Base-by-base conservation (phyloP, 352 stramenopile genomes). In the Phytophthora rubi region DNA sequence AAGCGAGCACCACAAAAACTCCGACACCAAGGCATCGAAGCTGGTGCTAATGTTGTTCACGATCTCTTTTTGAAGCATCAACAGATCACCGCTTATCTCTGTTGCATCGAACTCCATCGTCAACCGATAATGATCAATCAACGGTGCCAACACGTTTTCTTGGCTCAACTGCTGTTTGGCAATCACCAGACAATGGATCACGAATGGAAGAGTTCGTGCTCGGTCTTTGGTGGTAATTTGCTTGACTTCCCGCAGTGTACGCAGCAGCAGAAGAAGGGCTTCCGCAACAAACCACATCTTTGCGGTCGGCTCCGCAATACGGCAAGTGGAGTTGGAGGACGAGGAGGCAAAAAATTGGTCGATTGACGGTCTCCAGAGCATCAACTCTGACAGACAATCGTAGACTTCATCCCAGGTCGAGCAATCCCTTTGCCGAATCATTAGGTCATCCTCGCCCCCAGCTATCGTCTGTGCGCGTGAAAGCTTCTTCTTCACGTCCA, bases 1-100 rank as follows among this genome's bases (percentile, higher is more conserved):
- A 15, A 73, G 59, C 12, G 78, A 76, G 16, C 80, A 78, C 82
- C 82, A 90, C 15, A 64, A 26, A 6, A 86, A 58, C 13, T 76
- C 59, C 0, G 39, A 37, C 49, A 68, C 73, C 4, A 77, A 21
- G 0, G 35, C 16, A 21, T 63, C 65, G 26, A 72, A 83, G 3
- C 37, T 35, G 21, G 39, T 76, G 71, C 48, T 39, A 12, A 66
- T 35, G 45, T 9, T 33, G 28, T 60, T 37, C 9, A 60, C 18
- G 15, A 66, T 42, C 1, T 18, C 42, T 23, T 12, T 55, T 23
- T 68, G 60, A 39, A 68, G 52, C 39, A 49, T 21, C 4, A 62
- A n/a, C n/a, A 66, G 48, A 26, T 66, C 59, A 32, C 3, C 23
- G n/a, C 48, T 60, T 5, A 66, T 60, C 5, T 66, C 59, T 9